These are phyloP conservation scores for Strobilomyces echinocephalus DNA, from an alignment of 768 basidiomycete genomes.

Conservation along the genomic window DNA sequence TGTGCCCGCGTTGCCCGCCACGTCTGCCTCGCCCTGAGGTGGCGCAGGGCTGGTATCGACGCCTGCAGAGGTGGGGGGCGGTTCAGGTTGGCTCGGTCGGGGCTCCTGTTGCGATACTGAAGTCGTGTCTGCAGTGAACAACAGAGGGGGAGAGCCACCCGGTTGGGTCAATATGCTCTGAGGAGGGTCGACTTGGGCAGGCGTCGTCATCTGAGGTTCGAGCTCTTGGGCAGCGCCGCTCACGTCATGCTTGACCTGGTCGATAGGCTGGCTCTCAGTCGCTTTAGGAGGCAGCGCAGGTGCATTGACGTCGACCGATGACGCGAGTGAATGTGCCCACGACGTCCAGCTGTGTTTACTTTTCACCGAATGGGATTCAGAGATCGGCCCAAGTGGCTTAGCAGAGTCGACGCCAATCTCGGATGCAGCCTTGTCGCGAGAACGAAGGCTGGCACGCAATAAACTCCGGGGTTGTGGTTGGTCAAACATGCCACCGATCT, in stretches of 20 bases:
- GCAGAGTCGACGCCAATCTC: conserved; percentile 21
- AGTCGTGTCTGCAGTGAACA: background rate
- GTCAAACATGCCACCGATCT: conserved; percentile 24
- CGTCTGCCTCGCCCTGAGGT: background rate
- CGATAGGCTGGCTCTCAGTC: background rate
- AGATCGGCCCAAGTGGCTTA: conserved; percentile 4
- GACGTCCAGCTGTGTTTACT: conserved; percentile 3
- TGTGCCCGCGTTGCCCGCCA: background rate
- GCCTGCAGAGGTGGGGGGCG: conserved; percentile 1
- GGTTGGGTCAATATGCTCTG: conserved; percentile 10
- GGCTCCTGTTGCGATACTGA: background rate
- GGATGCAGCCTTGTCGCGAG: conserved; percentile 17
- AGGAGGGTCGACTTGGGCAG: conserved; percentile 24
- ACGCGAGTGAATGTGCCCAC: background rate
- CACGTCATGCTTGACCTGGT: conserved; percentile 6
- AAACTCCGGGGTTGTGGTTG: conserved; percentile 17
- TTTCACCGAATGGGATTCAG: conserved; percentile 1
- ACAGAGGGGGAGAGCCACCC: conserved; percentile 1
- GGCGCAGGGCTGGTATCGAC: conserved; percentile 6
- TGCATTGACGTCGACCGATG: background rate
- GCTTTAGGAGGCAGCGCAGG: conserved; percentile 9
- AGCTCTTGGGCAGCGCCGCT: background rate
- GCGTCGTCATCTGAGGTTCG: conserved; percentile 15
- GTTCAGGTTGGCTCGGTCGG: background rate
- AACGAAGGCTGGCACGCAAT: conserved; percentile 10